Conservation (phyloP, 1,284 basidiomycete species). For the Moniliophthora roreri region DNA sequence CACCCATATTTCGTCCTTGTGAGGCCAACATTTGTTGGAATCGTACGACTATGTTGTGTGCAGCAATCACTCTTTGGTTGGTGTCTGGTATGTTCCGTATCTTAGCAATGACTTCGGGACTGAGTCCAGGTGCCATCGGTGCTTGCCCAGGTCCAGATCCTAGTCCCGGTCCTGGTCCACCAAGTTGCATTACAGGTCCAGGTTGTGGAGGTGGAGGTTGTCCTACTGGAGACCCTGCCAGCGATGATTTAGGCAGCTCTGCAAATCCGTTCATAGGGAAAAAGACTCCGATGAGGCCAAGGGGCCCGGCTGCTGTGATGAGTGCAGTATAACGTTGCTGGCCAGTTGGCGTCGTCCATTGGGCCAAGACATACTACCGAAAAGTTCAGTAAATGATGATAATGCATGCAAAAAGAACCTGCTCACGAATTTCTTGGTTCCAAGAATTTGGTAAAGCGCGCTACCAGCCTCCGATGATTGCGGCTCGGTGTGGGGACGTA, state of each 20-base stretch:
- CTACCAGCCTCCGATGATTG: too few species aligned
- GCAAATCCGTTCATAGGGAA: slow-evolving; percentile 1
- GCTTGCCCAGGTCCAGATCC: background rate
- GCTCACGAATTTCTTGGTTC: background rate
- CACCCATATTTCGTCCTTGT: background rate
- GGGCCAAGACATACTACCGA: background rate
- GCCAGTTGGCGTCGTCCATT: background rate
- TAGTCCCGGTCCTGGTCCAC: too few species aligned
- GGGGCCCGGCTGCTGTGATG: background rate
- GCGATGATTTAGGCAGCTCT: background rate
- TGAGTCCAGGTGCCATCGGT: background rate
- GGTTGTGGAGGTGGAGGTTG: background rate
- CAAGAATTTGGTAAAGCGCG: background rate
- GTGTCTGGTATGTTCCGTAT: background rate
- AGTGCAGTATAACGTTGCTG: background rate
- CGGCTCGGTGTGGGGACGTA: too few species aligned
- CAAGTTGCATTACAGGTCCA: too few species aligned
- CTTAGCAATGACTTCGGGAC: background rate
- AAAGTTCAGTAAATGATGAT: background rate
- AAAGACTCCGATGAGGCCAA: background rate
- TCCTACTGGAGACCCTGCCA: background rate
- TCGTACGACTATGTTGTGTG: background rate
- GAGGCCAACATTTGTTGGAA: background rate
- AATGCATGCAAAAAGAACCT: background rate
- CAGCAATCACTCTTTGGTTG: background rate